Evolutionary conservation across 805 yeast species (phyloP).

Genomic region (Metschnikowia santaceciliae): DNA sequence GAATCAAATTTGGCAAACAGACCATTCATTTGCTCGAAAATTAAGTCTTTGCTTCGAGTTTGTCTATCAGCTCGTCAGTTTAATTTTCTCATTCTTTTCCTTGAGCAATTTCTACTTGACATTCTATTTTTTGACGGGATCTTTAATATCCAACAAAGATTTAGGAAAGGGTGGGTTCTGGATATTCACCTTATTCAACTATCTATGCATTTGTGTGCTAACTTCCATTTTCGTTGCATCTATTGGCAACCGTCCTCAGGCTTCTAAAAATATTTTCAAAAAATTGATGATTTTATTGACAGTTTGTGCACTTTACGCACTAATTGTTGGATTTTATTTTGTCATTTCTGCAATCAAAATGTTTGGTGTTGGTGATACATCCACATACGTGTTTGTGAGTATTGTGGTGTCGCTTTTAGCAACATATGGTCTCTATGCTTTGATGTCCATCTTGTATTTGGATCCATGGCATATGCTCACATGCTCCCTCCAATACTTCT

Average conservation of each 20-base stretch:
- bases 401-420: constrained; percentile 82
- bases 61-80: constrained; percentile 20
- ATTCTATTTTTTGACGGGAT: constrained; percentile 30
- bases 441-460: constrained; percentile 78
- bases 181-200: constrained; percentile 81
- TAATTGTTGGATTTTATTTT: constrained; percentile 78
- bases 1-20: constrained; percentile 24
- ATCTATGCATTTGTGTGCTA: constrained; percentile 74
- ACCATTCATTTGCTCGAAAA: constrained; percentile 21
- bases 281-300: constrained; percentile 68
- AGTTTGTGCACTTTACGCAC: constrained; percentile 75
- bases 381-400: constrained; percentile 57
- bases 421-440: constrained; percentile 83
- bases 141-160: constrained; percentile 46
- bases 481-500: constrained; percentile 81
- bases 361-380: constrained; percentile 39
- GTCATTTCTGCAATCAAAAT: constrained; percentile 51
- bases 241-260: constrained; percentile 97
- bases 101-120: constrained; percentile 28
- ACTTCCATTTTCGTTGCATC: constrained; percentile 89
- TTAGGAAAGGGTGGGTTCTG: constrained; percentile 76
- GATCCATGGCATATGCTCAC: constrained; percentile 97
- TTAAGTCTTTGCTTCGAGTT: constrained; percentile 25
- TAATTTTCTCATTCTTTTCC: constrained; percentile 24
- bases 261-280: constrained; percentile 77